phyloP scores from a whole-genome alignment of 2,329 filamentous ascomycete species.

The Dothideomycetes sp. region DNA sequence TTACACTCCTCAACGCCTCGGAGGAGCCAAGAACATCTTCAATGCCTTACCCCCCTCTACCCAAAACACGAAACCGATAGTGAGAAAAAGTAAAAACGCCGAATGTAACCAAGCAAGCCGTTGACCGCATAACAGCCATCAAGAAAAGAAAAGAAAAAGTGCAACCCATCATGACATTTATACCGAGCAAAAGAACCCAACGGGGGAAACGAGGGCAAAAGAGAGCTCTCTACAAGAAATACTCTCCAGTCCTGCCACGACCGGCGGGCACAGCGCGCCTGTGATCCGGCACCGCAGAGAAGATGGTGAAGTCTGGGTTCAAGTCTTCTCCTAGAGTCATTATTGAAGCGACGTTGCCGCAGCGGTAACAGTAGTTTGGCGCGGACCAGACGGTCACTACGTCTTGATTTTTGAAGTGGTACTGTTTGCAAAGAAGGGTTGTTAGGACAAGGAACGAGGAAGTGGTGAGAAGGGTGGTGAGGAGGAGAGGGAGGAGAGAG shows the following conservation, averaged over 20 bases:
- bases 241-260: slow-evolving; percentile 40
- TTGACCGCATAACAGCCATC: too few relatives aligned
- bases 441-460: too few relatives aligned
- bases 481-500: neutral
- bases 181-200: too few relatives aligned
- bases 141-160: too few relatives aligned
- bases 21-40: too few relatives aligned
- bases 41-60: too few relatives aligned
- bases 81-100: too few relatives aligned
- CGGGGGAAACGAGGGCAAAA: too few relatives aligned
- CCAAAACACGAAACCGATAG: too few relatives aligned
- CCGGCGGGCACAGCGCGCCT: slow-evolving; percentile 68
- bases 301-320: slow-evolving; percentile 85
- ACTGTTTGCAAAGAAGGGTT: slow-evolving; percentile 49
- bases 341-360: slow-evolving; percentile 79
- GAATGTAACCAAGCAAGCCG: too few relatives aligned
- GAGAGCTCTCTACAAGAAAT: slow-evolving; percentile 47
- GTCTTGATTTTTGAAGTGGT: slow-evolving; percentile 89
- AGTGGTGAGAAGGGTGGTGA: neutral
- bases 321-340: slow-evolving; percentile 83
- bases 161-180: too few relatives aligned
- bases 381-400: slow-evolving; percentile 84
- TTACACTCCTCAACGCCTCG: too few relatives aligned
- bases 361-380: slow-evolving; percentile 93
- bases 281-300: slow-evolving; percentile 80